Base-by-base conservation (phyloP, 441 rosid species). In the Populus trichocarpa region DNA sequence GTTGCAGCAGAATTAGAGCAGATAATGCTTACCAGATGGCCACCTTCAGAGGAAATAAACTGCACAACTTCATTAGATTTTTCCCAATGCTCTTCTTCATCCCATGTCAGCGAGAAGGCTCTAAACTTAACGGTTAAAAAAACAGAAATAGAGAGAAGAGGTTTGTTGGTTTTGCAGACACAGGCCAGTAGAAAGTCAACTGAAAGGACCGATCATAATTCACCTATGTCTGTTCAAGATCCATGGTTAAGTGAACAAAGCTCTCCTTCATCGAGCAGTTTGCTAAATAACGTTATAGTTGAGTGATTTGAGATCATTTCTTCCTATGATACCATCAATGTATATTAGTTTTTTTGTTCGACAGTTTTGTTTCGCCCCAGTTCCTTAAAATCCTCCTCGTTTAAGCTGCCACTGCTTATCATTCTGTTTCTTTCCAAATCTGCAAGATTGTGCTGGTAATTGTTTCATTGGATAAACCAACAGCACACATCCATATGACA, bases 1-100 rank as follows among this genome's bases (percentile, higher is more conserved):
- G 94, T 94, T 32, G 97, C 93, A 2, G 87, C 83, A 20, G 98
- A 92, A 82, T 80, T 96, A n/a, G 95, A 91, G 50, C 87, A 82
- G 78, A 84, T 96, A 77, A 77, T 88, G 75, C 78, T 76, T 32
- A 81, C 88, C 16, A 81, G 83, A 81, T 85, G 88, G 87, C 81
- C 59, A 9, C 72, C 84, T 38, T 53, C 78, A 5, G 87, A 78
- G 61, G 88, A 76, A 61, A 78, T 64, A 25, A 75, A 61, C 63
- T 63, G 12, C 73, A 72, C 36, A 72, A 53, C 80, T 72, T 70
- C 83, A 66, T 46, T 80, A 12, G 86, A 67, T 36, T 28, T 67
- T 16, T 79, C 87, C 8, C 77, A 77, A 5, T 79, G 79, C 71
- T 83, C 87, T 1, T 83, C 85, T 63, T 82, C 86, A 9, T 83